phyloP scores from a whole-genome alignment of 2,329 filamentous ascomycete genomes.

The Parascedosporium putredinis region DNA sequence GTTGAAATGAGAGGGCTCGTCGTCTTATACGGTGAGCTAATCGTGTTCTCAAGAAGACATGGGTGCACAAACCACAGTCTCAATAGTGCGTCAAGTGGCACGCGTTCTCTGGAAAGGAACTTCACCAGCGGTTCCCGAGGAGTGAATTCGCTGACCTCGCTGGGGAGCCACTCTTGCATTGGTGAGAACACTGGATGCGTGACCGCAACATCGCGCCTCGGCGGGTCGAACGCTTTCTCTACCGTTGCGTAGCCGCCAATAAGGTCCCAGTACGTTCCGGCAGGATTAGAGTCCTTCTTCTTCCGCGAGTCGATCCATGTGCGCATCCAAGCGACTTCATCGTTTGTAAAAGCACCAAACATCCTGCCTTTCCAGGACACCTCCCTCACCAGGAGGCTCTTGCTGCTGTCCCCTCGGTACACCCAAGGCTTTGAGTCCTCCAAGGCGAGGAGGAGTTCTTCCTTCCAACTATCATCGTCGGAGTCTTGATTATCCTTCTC shows the following conservation, averaged over 20 bases:
- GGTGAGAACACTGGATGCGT: neutral
- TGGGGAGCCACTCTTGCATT: neutral
- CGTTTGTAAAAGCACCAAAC: constrained; percentile 37
- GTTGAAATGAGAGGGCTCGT: neutral
- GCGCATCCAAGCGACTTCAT: constrained; percentile 17
- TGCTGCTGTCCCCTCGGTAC: constrained; percentile 24
- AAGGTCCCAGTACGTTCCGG: neutral
- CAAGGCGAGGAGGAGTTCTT: neutral
- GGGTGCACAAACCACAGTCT: neutral
- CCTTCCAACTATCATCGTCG: neutral
- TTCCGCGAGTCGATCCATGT: neutral
- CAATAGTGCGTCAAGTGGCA: neutral
- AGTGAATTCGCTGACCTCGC: neutral
- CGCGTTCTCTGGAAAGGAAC: no score
- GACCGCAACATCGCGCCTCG: neutral
- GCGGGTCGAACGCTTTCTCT: no score
- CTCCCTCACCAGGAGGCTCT: constrained; percentile 30
- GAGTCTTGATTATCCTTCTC: neutral
- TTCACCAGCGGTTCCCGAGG: neutral
- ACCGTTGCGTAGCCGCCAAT: no score
- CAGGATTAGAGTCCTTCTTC: no score
- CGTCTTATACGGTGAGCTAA: neutral
- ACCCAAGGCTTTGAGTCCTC: constrained; percentile 21
- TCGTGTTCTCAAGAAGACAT: neutral
- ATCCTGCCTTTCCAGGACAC: constrained; percentile 35